Conservation (phyloP, 371 early-diverging fungal genomes). For the Smittium culicis region DNA sequence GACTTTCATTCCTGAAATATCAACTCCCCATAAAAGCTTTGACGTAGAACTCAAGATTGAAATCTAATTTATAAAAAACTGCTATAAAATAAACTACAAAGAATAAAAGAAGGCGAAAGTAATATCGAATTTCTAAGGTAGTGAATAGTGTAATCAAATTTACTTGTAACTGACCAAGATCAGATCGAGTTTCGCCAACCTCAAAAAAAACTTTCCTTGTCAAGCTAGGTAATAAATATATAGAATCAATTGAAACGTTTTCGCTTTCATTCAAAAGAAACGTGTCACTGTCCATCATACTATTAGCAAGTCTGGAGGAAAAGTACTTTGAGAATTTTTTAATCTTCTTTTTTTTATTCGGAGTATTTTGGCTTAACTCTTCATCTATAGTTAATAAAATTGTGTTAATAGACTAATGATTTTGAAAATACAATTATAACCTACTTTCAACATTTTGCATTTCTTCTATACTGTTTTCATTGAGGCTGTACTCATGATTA, state of each 20-base stretch:
- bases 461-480: not conserved
- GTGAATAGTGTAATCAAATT: not conserved
- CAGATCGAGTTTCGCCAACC: constrained; percentile 26
- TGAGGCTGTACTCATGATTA: not conserved
- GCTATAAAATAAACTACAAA: too few relatives aligned
- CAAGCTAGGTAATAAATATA: constrained; percentile 14
- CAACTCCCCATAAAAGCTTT: constrained; percentile 18
- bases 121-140: too few relatives aligned
- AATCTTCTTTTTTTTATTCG: too few relatives aligned
- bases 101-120: too few relatives aligned
- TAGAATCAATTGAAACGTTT: constrained; percentile 12
- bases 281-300: not conserved
- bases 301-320: not conserved
- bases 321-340: constrained; percentile 1
- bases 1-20: constrained; percentile 15
- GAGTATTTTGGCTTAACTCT: too few relatives aligned
- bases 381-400: too few relatives aligned
- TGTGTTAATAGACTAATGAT: too few relatives aligned
- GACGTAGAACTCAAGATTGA: constrained; percentile 13
- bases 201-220: constrained; percentile 21
- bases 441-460: not conserved
- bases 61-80: too few relatives aligned
- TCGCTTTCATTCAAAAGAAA: constrained; percentile 7
- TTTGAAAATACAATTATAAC: too few relatives aligned
- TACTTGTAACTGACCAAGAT: constrained; percentile 43